These are phyloP conservation scores for Panaeolus cyanescens DNA, from an alignment of 768 basidiomycete species.

Conservation along the genomic window DNA sequence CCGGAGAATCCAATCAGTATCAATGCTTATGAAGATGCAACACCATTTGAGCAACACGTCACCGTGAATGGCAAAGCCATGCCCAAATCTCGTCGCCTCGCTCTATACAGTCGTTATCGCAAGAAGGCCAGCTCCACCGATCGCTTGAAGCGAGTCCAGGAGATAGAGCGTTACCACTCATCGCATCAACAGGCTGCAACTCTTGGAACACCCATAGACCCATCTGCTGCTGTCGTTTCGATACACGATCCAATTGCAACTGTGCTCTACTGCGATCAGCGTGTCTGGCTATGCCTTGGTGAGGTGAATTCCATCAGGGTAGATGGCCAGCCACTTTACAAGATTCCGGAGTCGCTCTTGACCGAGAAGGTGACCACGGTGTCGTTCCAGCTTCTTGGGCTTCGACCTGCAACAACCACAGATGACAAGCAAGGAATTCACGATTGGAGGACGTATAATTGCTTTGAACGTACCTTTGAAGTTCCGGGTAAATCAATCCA, in stretches of 20 bases:
- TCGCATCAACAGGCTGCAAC: background rate
- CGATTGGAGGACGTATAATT: constrained; percentile 27
- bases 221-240: constrained; percentile 11
- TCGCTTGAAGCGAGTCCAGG: constrained; percentile 17
- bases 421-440: constrained; percentile 18
- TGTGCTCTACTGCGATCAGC: constrained; percentile 19
- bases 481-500: constrained; percentile 25
- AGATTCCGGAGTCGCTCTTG: constrained; percentile 17
- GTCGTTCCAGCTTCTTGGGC: constrained; percentile 24
- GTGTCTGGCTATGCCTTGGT: constrained; percentile 27
- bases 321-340: constrained; percentile 14
- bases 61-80: constrained; percentile 7
- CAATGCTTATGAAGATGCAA: background rate
- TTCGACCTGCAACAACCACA: constrained; percentile 16
- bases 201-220: background rate
- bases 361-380: constrained; percentile 18
- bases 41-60: background rate
- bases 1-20: background rate
- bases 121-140: constrained; percentile 18
- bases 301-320: constrained; percentile 25
- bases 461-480: constrained; percentile 14
- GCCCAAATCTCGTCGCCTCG: constrained; percentile 12
- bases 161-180: constrained; percentile 8
- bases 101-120: constrained; percentile 13
- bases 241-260: constrained; percentile 26